Conservation (phyloP, 495 filamentous ascomycete species). For the Niebla homalea region DNA sequence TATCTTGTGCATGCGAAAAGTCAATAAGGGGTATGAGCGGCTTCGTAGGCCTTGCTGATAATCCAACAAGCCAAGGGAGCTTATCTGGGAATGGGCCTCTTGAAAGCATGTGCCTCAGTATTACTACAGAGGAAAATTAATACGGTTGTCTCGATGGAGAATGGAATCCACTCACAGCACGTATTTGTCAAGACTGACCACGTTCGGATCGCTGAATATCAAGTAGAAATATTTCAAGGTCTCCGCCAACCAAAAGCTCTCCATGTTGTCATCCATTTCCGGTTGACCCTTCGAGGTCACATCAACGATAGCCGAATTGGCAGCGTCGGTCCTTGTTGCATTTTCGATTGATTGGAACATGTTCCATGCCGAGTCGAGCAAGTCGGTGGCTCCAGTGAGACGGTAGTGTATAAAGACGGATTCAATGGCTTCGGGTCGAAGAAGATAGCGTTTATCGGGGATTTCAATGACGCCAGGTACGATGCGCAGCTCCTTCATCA, state of each 20-base stretch:
- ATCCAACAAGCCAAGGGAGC: too few relatives aligned
- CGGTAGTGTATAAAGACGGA: conserved; percentile 65
- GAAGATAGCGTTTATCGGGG: conserved; percentile 49
- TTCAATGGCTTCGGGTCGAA: conserved; percentile 59
- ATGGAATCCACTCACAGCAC: conserved; percentile 34
- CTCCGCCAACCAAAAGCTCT: conserved; percentile 55
- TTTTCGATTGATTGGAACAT: conserved; percentile 58
- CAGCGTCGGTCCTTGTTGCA: conserved; percentile 44
- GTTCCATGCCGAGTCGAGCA: conserved; percentile 57
- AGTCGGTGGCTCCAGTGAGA: conserved; percentile 54
- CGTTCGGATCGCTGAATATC: conserved; percentile 59
- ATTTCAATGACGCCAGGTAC: conserved; percentile 46
- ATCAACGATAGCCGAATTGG: conserved; percentile 44
- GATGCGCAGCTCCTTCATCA: conserved; percentile 34
- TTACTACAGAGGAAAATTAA: conserved; percentile 31
- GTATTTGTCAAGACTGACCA: conserved; percentile 58
- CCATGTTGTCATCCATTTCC: conserved; percentile 35
- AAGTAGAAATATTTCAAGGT: conserved; percentile 92
- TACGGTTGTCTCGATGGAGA: background rate
- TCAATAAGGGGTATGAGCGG: too few relatives aligned
- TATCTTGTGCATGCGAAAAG: too few relatives aligned
- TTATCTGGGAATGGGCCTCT: conserved; percentile 24
- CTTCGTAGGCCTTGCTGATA: too few relatives aligned
- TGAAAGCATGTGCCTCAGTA: conserved; percentile 67
- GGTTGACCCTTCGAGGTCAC: conserved; percentile 28